Evolutionary conservation across 1,139 yeast species (phyloP).

Genomic region (Saccharomyces hybrid): DNA sequence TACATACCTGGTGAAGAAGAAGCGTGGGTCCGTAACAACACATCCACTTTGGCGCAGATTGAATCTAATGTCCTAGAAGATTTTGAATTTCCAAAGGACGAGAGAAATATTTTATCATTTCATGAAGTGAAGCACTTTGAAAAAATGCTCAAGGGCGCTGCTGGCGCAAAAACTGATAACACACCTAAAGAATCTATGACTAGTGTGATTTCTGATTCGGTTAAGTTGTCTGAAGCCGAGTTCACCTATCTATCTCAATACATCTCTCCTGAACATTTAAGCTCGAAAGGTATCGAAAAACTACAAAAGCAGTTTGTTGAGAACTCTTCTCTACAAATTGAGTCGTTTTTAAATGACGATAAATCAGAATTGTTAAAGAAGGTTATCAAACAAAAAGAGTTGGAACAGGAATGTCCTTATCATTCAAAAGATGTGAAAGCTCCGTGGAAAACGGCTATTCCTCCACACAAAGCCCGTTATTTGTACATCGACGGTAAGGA

Average conservation of each 20-base stretch:
- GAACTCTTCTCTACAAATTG: conserved; percentile 64
- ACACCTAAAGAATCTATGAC: conserved; percentile 7
- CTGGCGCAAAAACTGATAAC: conserved; percentile 10
- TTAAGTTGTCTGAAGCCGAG: conserved; percentile 37
- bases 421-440: conserved; percentile 46
- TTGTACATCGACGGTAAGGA: conserved; percentile 71
- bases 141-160: conserved; percentile 11
- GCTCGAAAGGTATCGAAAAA: conserved; percentile 35
- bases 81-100: conserved; percentile 67
- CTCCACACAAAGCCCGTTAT: conserved; percentile 89
- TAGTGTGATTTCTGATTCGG: conserved; percentile 15
- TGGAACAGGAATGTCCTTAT: conserved; percentile 55
- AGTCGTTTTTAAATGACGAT: conserved; percentile 53
- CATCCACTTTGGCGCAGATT: conserved; percentile 72
- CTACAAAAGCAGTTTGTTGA: conserved; percentile 50
- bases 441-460: conserved; percentile 91
- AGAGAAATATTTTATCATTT: conserved; percentile 29
- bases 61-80: conserved; percentile 73
- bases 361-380: conserved; percentile 43
- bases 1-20: conserved; percentile 74
- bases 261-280: conserved; percentile 52
- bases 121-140: conserved; percentile 29
- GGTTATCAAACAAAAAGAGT: conserved; percentile 46
- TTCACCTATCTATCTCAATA: conserved; percentile 42
- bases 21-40: conserved; percentile 52